phyloP scores from a whole-genome alignment of 169 alveolate genomes.

The Theileria parva region DNA sequence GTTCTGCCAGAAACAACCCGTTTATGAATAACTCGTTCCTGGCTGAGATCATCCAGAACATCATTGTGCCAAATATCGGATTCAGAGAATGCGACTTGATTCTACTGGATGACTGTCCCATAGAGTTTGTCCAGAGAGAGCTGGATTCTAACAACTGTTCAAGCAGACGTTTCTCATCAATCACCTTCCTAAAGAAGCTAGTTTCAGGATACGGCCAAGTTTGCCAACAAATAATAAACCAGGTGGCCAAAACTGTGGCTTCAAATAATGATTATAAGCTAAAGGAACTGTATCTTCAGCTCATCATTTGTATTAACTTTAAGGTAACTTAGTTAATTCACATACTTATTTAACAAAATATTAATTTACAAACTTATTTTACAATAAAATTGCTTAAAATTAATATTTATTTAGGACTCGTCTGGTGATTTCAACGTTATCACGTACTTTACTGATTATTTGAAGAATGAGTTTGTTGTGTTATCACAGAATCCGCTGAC shows the following conservation, averaged over 20 bases:
- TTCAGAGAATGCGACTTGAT: conserved; percentile 58
- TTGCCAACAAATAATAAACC: conserved; percentile 42
- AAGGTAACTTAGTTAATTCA: conserved; percentile 18
- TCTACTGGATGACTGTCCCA: conserved; percentile 56
- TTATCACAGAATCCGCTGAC: conserved; percentile 31
- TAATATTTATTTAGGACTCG: background rate
- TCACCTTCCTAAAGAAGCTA: conserved; percentile 52
- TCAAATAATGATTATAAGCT: conserved; percentile 50
- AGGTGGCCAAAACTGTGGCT: conserved; percentile 56
- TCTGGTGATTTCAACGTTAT: conserved; percentile 47
- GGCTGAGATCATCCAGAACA: conserved; percentile 50
- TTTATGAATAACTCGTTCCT: conserved; percentile 47
- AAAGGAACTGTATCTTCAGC: conserved; percentile 64
- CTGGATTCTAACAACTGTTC: conserved; percentile 44
- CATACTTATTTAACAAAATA: background rate
- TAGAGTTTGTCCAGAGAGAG: conserved; percentile 66
- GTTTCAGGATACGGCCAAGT: conserved; percentile 51
- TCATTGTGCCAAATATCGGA: conserved; percentile 65
- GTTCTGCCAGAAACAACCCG: conserved; percentile 43
- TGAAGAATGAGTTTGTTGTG: conserved; percentile 39
- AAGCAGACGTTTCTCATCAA: conserved; percentile 61
- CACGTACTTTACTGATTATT: conserved; percentile 42
- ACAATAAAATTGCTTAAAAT: background rate
- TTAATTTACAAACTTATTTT: background rate
- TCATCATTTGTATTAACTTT: conserved; percentile 59